Percentiles rank a stretch among this genome's conserved stretches.
These are phyloP conservation scores for Colletotrichum australisinense DNA, from an alignment of 2,329 filamentous ascomycete species.

Conservation along the genomic window DNA sequence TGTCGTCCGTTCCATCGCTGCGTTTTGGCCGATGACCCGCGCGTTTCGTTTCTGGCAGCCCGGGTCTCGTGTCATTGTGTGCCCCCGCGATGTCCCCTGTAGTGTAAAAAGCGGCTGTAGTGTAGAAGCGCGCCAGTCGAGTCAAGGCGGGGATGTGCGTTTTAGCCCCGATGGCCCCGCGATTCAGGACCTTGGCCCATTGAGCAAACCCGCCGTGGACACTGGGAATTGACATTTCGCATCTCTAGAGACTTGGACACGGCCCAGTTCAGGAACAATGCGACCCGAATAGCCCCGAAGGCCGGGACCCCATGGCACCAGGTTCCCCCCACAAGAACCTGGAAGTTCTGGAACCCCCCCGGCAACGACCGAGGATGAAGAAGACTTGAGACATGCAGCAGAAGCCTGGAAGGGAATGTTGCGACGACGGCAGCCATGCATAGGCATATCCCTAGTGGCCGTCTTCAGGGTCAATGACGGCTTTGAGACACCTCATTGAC, in stretches of 20 bases:
- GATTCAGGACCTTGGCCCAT: constrained; percentile 24
- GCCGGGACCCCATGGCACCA: constrained; percentile 14
- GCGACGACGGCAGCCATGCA: not conserved
- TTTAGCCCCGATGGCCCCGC: constrained; percentile 28
- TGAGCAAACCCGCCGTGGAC: constrained; percentile 1
- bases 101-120: not conserved
- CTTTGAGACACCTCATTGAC: constrained; percentile 7
- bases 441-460: constrained; percentile 17
- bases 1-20: not conserved
- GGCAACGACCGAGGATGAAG: constrained; percentile 24
- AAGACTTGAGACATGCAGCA: constrained; percentile 28
- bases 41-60: not conserved
- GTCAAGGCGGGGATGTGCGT: constrained; percentile 23
- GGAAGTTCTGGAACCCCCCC: constrained; percentile 1
- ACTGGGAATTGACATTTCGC: constrained; percentile 16
- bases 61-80: not conserved
- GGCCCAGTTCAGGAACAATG: constrained; percentile 22
- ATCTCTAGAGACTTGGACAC: not conserved
- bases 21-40: not conserved
- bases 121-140: constrained; percentile 34
- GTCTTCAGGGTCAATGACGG: constrained; percentile 28
- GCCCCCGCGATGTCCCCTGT: not conserved
- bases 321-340: constrained; percentile 8
- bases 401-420: not conserved
- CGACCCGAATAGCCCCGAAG: constrained; percentile 31